Base-by-base conservation (phyloP, 2,329 filamentous ascomycete species). In the Colletotrichum tamarilloi region DNA sequence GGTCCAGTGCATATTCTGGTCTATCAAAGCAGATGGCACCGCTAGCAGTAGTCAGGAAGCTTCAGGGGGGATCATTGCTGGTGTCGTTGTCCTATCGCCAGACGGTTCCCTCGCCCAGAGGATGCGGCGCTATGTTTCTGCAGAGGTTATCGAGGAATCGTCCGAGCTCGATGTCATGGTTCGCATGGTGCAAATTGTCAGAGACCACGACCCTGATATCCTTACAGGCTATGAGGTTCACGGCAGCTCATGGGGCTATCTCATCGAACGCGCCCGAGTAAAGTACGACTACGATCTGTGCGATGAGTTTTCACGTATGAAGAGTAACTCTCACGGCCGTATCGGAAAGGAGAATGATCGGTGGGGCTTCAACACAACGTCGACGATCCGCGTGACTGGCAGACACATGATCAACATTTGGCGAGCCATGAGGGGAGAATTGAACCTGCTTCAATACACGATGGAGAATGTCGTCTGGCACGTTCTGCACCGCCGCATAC, bases 401-500 rank as follows among this genome's bases (percentile, higher is more conserved):
- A 90, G 97, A 74, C 96, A 98, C 80, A 95, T 97, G 88, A 95
- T 99, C 84, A 98, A 98, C 77, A 93, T 98, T 58, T 98, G 97
- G 95, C 90, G 96, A 77, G 95, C 95, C 0, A 98, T 99, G 95
- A 90, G 95, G 71, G 91, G 92, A n/a, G 96, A 98, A 82, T 84
- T 99, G 32, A 97, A 95, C 77, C 85, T 99, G 32, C 87, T 98
- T 12, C 95, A 98, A 80, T 98, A 99, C 80, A 98, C 94, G 0
- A 93, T 98, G 91, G 97, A 98, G 82, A 98, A 98, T 78, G 94
- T 98, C 4, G 94, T 91, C 0, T 98, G 97, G 85, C 95, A 98
- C 82, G 82, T 98, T 1, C 87, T 99, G 2, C 95, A 97, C 77
- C 91, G 91, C 38, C 91, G 96, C 3, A 93, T 98, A 62, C 97